Conservation (phyloP, 2,329 filamentous ascomycete species). For the Fusarium lyarnte region DNA sequence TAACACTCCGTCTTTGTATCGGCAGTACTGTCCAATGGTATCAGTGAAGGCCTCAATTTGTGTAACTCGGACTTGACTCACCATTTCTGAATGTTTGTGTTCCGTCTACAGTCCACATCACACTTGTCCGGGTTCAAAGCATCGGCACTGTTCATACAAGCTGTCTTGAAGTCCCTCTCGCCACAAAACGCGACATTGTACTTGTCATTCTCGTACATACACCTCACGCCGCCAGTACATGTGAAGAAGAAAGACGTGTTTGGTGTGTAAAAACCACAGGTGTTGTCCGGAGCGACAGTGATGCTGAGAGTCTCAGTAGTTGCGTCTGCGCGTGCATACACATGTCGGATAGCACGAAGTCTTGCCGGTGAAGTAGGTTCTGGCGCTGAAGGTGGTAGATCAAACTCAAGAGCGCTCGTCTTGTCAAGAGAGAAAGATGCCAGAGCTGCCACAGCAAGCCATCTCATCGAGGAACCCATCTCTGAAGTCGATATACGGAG, state of each 20-base stretch:
- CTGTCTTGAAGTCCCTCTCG: constrained; percentile 7
- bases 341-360: background rate
- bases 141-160: constrained; percentile 12
- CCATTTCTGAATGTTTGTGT: constrained; percentile 29
- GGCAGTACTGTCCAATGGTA: constrained; percentile 1
- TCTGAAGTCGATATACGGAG: background rate
- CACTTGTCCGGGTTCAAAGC: constrained; percentile 10
- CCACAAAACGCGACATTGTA: constrained; percentile 29
- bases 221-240: constrained; percentile 1
- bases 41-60: background rate
- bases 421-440: constrained; percentile 6
- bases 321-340: constrained; percentile 7
- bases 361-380: constrained; percentile 13
- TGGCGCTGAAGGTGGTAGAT: constrained; percentile 18
- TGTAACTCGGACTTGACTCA: background rate
- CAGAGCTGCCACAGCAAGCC: constrained; percentile 14
- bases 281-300: constrained; percentile 12
- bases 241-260: constrained; percentile 10
- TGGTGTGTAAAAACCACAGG: constrained; percentile 16
- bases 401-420: constrained; percentile 13
- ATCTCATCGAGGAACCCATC: constrained; percentile 24
- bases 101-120: constrained; percentile 20
- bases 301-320: constrained; percentile 11
- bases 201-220: constrained; percentile 29
- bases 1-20: constrained; percentile 5